Evolutionary conservation across 179 eudicot genomes (phyloP).

Genomic region (Beta lomatogona): DNA sequence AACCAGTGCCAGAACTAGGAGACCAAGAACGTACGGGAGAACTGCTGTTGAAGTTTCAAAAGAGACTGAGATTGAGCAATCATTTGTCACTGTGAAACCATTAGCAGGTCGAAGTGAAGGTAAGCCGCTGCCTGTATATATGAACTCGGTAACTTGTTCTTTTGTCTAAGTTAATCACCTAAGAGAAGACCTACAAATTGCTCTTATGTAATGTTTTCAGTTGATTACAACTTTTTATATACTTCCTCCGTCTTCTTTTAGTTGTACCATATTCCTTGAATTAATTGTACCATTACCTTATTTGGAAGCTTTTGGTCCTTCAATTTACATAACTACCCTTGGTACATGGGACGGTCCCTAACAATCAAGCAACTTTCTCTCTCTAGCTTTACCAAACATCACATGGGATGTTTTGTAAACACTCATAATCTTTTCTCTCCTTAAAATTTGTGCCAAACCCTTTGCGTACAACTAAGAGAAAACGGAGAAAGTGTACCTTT

Average conservation of each 20-base stretch:
- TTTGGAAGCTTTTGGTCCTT: no score
- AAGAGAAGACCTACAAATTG: not conserved
- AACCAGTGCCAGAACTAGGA: constrained; percentile 14
- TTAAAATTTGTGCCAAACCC: no score
- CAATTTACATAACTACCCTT: no score
- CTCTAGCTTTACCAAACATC: no score
- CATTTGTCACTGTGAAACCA: constrained; percentile 42
- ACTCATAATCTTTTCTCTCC: no score
- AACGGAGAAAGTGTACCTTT: not conserved
- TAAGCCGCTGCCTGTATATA: constrained; percentile 23
- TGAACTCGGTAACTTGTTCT: not conserved
- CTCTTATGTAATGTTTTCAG: not conserved
- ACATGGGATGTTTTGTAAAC: no score
- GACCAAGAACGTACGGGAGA: constrained; percentile 39
- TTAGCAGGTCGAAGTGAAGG: constrained; percentile 40
- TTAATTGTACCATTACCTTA: no score
- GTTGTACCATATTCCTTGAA: no score
- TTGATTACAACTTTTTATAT: not conserved
- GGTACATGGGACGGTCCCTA: no score
- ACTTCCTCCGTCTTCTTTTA: no score
- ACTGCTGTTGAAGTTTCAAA: constrained; percentile 41
- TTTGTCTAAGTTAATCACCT: not conserved
- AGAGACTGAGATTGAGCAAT: constrained; percentile 39
- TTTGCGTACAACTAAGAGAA: no score
- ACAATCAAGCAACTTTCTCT: no score